A percentile compares a stretch with the other conserved stretches of the same genome.
Conservation (phyloP, 2,329 filamentous ascomycete genomes). For the Ophiostoma australiae region DNA sequence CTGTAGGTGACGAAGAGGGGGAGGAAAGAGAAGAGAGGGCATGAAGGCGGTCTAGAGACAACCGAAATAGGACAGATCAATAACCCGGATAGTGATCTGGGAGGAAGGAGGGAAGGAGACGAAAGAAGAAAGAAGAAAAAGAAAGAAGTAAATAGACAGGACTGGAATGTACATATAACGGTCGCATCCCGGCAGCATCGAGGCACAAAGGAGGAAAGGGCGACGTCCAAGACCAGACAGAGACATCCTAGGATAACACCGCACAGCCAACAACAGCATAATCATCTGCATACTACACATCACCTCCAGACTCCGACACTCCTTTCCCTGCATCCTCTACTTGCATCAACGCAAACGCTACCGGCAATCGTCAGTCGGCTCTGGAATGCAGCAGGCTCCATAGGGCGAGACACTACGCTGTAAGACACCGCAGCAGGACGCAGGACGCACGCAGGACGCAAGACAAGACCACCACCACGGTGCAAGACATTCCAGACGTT, state of each 20-base stretch:
- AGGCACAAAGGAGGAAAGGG: conserved; percentile 12
- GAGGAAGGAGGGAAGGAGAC: background rate
- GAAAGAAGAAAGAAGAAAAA: conserved; percentile 10
- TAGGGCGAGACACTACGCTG: conserved; percentile 1
- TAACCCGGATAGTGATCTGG: background rate
- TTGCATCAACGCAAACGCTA: background rate
- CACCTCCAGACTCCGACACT: background rate
- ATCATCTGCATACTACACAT: background rate
- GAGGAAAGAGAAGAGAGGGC: background rate
- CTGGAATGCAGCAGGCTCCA: conserved; percentile 12
- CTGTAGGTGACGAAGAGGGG: background rate
- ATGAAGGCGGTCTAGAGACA: background rate
- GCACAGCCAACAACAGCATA: background rate
- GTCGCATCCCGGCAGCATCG: conserved; percentile 11
- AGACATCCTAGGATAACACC: background rate
- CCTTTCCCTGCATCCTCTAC: background rate
- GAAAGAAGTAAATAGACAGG: too few species aligned
- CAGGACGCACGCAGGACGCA: background rate
- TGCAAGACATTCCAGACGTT: conserved; percentile 16
- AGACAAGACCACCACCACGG: conserved; percentile 3
- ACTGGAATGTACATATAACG: conserved; percentile 23
- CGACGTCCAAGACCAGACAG: background rate
- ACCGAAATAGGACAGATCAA: background rate
- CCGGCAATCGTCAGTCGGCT: background rate
- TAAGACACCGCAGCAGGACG: conserved; percentile 5